A percentile compares a stretch with the other conserved stretches of the same genome.
phyloP scores from a whole-genome alignment of 208 protist genomes.

The Trypanosoma brucei region DNA sequence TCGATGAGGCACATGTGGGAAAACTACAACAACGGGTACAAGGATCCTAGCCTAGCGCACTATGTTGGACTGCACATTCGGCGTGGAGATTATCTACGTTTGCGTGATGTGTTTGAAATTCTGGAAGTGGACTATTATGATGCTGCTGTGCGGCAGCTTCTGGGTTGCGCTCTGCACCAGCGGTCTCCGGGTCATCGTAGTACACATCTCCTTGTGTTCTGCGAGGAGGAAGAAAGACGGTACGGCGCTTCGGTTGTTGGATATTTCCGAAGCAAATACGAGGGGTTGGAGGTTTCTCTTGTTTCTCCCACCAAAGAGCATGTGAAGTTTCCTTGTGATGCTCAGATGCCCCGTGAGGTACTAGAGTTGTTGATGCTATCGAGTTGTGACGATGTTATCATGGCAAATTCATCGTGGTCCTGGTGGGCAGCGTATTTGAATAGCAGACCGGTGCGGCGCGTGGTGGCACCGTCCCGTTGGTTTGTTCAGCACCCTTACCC shows the following conservation, averaged over 20 bases:
- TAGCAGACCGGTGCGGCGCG: conserved; percentile 39
- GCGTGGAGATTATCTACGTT: conserved; percentile 71
- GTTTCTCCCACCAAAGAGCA: conserved; percentile 36
- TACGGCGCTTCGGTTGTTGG: conserved; percentile 43
- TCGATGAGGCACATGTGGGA: conserved; percentile 29
- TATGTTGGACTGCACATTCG: conserved; percentile 66
- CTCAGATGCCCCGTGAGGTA: conserved; percentile 48
- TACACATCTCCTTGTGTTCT: conserved; percentile 69
- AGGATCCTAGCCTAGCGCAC: conserved; percentile 22
- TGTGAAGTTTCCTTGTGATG: conserved; percentile 1
- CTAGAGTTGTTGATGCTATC: conserved; percentile 79
- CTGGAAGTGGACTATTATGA: conserved; percentile 63
- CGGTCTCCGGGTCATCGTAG: neutral
- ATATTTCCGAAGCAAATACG: conserved; percentile 55
- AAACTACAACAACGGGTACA: conserved; percentile 26
- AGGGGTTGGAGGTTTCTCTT: conserved; percentile 36
- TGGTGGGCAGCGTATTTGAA: conserved; percentile 88
- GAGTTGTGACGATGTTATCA: conserved; percentile 79
- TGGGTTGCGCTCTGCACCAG: conserved; percentile 40
- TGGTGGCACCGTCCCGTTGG: conserved; percentile 69
- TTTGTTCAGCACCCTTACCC: conserved; percentile 78
- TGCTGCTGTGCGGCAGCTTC: conserved; percentile 55
- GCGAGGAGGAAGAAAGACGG: conserved; percentile 41
- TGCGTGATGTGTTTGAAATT: conserved; percentile 68
- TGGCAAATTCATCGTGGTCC: conserved; percentile 85